These are phyloP conservation scores for Betula pendula DNA, from an alignment of 306 rosid species.

Conservation along the genomic window DNA sequence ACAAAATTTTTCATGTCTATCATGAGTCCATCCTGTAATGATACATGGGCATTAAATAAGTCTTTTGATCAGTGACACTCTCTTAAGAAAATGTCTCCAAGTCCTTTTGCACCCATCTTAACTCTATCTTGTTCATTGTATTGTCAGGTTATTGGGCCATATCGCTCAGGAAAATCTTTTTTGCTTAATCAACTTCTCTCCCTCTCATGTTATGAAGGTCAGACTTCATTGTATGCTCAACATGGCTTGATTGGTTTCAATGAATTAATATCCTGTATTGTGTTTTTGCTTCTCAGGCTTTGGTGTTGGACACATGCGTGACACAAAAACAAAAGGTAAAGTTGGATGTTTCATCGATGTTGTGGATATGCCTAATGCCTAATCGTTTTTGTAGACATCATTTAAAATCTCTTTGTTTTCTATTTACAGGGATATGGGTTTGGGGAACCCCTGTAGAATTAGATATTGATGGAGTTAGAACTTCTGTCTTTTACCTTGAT, in stretches of 20 bases:
- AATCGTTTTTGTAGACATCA: conserved; percentile 13
- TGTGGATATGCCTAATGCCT: conserved; percentile 32
- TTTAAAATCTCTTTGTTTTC: conserved; percentile 18
- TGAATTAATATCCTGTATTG: conserved; percentile 9
- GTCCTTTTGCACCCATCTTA: not conserved
- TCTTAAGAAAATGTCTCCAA: not conserved
- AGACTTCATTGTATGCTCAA: conserved; percentile 4
- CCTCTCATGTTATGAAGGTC: conserved; percentile 95
- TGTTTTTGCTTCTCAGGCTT: conserved; percentile 57
- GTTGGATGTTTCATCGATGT: conserved; percentile 28
- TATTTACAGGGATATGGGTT: conserved; percentile 83
- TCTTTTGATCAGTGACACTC: not conserved
- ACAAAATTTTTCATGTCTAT: not conserved
- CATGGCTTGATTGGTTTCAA: conserved; percentile 26
- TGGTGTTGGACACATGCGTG: conserved; percentile 99
- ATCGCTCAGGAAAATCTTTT: conserved; percentile 96
- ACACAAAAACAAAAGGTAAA: conserved; percentile 90
- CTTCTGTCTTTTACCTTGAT: conserved; percentile 89
- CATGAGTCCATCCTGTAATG: not conserved
- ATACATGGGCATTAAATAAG: not conserved
- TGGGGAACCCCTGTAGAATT: conserved; percentile 92
- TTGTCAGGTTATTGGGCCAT: conserved; percentile 90
- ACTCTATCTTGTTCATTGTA: not conserved
- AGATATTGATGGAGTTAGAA: conserved; percentile 78
- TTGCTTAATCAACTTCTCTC: conserved; percentile 96